These are phyloP conservation scores for Hygrophorus russula DNA, from an alignment of 768 basidiomycete species.

Conservation along the genomic window DNA sequence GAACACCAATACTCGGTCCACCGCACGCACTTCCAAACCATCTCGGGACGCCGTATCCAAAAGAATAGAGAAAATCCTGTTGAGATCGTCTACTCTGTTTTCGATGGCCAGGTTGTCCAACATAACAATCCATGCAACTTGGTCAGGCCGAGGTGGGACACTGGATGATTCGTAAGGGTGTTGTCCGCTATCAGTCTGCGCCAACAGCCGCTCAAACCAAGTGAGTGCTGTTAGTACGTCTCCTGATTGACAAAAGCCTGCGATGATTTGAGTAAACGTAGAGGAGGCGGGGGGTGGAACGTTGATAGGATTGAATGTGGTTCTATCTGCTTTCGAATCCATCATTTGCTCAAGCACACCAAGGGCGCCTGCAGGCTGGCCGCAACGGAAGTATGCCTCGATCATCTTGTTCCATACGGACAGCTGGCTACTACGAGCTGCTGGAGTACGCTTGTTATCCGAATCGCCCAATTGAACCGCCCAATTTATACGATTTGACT, in stretches of 20 bases:
- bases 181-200: constrained; percentile 6
- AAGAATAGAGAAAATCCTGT: constrained; percentile 37
- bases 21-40: constrained; percentile 19
- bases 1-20: constrained; percentile 33
- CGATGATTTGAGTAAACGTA: constrained; percentile 55
- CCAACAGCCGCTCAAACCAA: constrained; percentile 64
- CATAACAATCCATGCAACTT: constrained; percentile 46
- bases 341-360: constrained; percentile 65
- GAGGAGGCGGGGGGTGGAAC: constrained; percentile 47
- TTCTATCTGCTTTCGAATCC: constrained; percentile 26
- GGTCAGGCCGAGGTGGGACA: constrained; percentile 39
- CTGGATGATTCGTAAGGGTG: constrained; percentile 31
- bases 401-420: constrained; percentile 70
- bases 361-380: constrained; percentile 51
- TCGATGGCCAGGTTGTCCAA: constrained; percentile 41
- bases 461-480: constrained; percentile 5
- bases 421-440: constrained; percentile 26
- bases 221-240: constrained; percentile 52
- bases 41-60: constrained; percentile 23
- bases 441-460: background rate
- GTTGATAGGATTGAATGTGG: constrained; percentile 25
- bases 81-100: constrained; percentile 41
- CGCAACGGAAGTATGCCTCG: constrained; percentile 55
- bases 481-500: constrained; percentile 26
- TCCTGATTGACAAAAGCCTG: constrained; percentile 49